Evolutionary conservation across 305 asterid species (phyloP), one percentile per base, ranked within the genome.

Genomic region (Fraxinus sp.): DNA sequence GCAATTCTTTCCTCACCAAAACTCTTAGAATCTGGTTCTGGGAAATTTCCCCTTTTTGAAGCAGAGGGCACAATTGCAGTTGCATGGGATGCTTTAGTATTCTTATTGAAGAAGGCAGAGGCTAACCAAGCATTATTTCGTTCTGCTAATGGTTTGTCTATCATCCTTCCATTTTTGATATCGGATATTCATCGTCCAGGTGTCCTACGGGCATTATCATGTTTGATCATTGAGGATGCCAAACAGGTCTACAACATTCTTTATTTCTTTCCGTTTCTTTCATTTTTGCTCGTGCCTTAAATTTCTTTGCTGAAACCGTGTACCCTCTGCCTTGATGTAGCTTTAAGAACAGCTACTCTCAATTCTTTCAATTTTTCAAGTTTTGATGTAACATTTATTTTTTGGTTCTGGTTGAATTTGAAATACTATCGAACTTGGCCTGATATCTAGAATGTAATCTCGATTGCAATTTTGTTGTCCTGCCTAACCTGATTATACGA

Each of bases 61-160:
- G 89, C 89, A 78, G 97, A 92, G 82, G 91, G 86, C 85, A 97
- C 98, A 75, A 90, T 90, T 68, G 77, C 91, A 66, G 92, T 92
- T 83, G 93, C 99, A 59, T 97, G 98, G 98, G 99, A 97, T 87
- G 93, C 97, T 89, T 83, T 94, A 90, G 93, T 95, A 82, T 93
- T 97, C 71, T 90, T 97, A 81, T 83, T 97, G 83, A 95, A 95
- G 94, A 97, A 92, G 91, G 90, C 98, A 77, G 98, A 97, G 85
- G 89, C 94, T 80, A 95, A 91, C 90, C 98, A 95, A 90, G 85
- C 90, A 49, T 90, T 97, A 80, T 95, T 97, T 84, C 99, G 98
- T 82, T 87, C 97, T 82, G 93, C 89, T 86, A 90, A 91, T 89
- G 99, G 98, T 83, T 92, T 95, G 84, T 75, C 94, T 52, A 84